Conservation (phyloP, 1,139 yeast species). For the Suzukiozyma palmioleophila region DNA sequence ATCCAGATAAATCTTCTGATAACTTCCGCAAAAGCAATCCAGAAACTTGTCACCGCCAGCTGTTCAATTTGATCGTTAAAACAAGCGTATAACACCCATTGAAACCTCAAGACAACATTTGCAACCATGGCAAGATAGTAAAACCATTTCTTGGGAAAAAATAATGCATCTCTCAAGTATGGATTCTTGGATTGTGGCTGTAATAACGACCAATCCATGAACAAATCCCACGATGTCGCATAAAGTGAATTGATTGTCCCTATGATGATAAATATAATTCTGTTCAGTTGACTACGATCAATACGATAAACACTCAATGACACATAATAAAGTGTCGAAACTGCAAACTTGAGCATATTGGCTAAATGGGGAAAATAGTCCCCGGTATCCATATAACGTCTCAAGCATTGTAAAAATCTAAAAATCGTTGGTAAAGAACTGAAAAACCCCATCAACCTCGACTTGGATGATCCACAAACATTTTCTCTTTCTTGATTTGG, state of each 20-base stretch:
- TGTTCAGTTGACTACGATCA: constrained; percentile 36
- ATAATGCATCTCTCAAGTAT: constrained; percentile 67
- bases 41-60: constrained; percentile 84
- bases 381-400: constrained; percentile 91
- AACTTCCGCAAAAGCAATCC: constrained; percentile 77
- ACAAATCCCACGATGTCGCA: constrained; percentile 78
- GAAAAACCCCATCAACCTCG: constrained; percentile 77
- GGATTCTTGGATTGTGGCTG: constrained; percentile 59
- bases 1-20: constrained; percentile 84
- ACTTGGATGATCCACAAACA: constrained; percentile 72
- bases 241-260: constrained; percentile 71
- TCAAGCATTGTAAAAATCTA: constrained; percentile 83
- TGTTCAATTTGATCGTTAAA: constrained; percentile 78
- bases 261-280: constrained; percentile 63
- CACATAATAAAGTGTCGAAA: constrained; percentile 65
- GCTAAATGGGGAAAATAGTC: constrained; percentile 97
- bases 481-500: constrained; percentile 28
- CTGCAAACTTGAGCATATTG: constrained; percentile 74
- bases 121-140: constrained; percentile 73
- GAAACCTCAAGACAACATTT: constrained; percentile 75
- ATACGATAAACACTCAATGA: constrained; percentile 80
- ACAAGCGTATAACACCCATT: constrained; percentile 81
- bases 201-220: constrained; percentile 93
- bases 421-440: constrained; percentile 82
- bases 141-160: constrained; percentile 49